Conservation (phyloP, 352 stramenopile genomes). For the Phytophthora lateralis region DNA sequence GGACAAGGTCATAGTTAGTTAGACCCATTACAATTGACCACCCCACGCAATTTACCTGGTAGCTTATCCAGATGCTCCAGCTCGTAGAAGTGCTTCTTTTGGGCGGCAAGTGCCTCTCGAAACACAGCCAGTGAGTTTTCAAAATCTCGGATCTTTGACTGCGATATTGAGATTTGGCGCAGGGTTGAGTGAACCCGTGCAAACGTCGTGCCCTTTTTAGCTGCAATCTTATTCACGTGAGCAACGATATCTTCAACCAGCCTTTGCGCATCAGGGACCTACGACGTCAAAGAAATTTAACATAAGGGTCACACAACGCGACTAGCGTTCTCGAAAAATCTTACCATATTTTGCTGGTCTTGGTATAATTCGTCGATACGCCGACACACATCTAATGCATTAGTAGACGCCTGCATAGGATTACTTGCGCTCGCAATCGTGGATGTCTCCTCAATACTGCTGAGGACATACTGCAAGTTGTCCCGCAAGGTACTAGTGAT, state of each 20-base stretch:
- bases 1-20: not conserved
- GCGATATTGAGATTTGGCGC: conserved; percentile 74
- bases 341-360: conserved; percentile 73
- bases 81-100: conserved; percentile 89
- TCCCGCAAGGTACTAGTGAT: conserved; percentile 71
- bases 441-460: conserved; percentile 71
- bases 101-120: conserved; percentile 67
- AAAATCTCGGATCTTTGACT: conserved; percentile 91
- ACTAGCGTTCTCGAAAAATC: not conserved
- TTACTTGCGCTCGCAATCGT: conserved; percentile 56
- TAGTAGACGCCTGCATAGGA: conserved; percentile 82
- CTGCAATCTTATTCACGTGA: conserved; percentile 60
- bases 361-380: conserved; percentile 82
- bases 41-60: conserved; percentile 42
- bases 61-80: conserved; percentile 86
- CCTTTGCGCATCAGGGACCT: conserved; percentile 77
- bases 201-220: conserved; percentile 60
- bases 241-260: conserved; percentile 62
- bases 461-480: conserved; percentile 70
- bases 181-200: conserved; percentile 62
- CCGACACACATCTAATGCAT: conserved; percentile 81
- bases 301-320: conserved; percentile 1
- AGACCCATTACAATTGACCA: not conserved
- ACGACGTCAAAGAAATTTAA: conserved; percentile 9
- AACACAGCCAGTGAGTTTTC: conserved; percentile 86